These are phyloP conservation scores for Eremochloa ophiuroides DNA, from an alignment of 176 grass and related monocot genomes.

Conservation along the genomic window DNA sequence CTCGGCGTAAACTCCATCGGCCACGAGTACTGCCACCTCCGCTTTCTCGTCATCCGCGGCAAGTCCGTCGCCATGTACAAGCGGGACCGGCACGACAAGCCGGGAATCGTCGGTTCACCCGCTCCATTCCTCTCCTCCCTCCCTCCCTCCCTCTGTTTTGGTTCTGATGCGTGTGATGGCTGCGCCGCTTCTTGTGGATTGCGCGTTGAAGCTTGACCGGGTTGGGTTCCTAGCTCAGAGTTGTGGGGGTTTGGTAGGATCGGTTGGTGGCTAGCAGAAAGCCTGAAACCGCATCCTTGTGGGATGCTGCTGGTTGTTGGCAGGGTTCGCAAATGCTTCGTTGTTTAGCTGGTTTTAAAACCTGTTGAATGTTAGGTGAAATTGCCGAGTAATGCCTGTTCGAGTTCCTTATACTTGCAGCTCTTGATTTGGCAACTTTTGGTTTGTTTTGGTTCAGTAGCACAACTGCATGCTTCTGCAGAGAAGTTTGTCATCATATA, in stretches of 20 bases:
- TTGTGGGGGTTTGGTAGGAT: background rate
- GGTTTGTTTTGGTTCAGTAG: background rate
- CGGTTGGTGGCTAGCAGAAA: background rate
- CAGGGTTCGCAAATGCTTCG: background rate
- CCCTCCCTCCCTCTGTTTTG: background rate
- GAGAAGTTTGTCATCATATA: slow-evolving; percentile 8
- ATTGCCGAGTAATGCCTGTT: background rate
- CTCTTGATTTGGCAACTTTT: background rate
- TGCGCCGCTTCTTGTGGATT: background rate
- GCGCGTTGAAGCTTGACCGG: background rate
- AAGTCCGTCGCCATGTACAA: slow-evolving; percentile 84
- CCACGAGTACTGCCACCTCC: slow-evolving; percentile 85
- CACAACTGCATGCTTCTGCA: background rate
- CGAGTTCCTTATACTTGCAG: background rate
- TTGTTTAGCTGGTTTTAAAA: background rate
- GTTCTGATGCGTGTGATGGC: background rate
- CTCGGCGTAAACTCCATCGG: slow-evolving; percentile 87
- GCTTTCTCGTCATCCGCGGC: slow-evolving; percentile 74
- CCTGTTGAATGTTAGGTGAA: background rate
- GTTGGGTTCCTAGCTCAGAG: background rate
- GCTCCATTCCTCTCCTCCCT: background rate
- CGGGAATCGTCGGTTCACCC: slow-evolving; percentile 48
- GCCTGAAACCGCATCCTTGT: background rate
- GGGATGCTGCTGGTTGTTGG: background rate
- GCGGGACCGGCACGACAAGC: slow-evolving; percentile 57